Evolutionary conservation across 1,139 yeast species (phyloP).

Genomic region (Candida frijolesensis): DNA sequence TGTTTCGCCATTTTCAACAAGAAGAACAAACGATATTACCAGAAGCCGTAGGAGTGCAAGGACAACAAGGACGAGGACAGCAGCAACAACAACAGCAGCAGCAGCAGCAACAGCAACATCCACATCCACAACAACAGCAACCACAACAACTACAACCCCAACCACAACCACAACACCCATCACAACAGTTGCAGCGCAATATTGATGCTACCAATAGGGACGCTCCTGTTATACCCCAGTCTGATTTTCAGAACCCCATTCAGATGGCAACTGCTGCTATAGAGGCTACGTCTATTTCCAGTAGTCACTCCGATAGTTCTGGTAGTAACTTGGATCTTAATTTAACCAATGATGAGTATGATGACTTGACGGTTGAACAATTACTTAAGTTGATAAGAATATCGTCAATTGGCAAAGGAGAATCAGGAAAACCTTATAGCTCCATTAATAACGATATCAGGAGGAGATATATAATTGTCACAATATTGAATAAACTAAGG

Average conservation of each 20-base stretch:
- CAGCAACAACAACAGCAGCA: slow-evolving; percentile 7
- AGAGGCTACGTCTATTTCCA: slow-evolving; percentile 18
- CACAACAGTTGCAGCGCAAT: not conserved
- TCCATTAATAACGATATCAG: slow-evolving; percentile 33
- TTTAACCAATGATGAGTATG: slow-evolving; percentile 44
- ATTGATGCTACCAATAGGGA: not conserved
- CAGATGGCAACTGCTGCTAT: slow-evolving; percentile 21
- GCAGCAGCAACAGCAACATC: slow-evolving; percentile 1
- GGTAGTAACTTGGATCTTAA: slow-evolving; percentile 15
- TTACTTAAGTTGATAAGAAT: slow-evolving; percentile 36
- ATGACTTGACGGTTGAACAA: slow-evolving; percentile 39
- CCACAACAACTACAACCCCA: not conserved
- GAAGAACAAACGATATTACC: slow-evolving; percentile 1
- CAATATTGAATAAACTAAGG: slow-evolving; percentile 39
- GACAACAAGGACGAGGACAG: slow-evolving; percentile 4
- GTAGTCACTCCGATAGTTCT: not conserved
- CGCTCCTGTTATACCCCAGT: not conserved
- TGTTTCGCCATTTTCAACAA: slow-evolving; percentile 9
- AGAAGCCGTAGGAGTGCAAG: slow-evolving; percentile 3
- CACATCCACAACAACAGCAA: not conserved
- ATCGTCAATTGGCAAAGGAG: slow-evolving; percentile 9
- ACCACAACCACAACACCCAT: too few species aligned
- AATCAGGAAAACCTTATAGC: slow-evolving; percentile 1
- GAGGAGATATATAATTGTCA: slow-evolving; percentile 39
- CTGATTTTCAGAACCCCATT: slow-evolving; percentile 11